phyloP scores from a whole-genome alignment of 2,329 filamentous ascomycete species.

The Teratosphaeria gauchensis region DNA sequence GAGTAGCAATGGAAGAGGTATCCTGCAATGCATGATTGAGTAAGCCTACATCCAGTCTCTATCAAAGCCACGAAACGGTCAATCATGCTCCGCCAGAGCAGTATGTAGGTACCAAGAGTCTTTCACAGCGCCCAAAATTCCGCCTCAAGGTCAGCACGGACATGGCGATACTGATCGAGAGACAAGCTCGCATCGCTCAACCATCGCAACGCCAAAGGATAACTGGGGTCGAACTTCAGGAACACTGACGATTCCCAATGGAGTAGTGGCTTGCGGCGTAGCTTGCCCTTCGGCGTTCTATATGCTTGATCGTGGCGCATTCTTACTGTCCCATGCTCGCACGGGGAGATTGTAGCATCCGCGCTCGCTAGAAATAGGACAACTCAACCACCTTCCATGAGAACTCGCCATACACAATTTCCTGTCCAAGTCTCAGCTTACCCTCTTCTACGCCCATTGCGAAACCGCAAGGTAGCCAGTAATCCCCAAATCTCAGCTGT shows the following conservation, averaged over 20 bases:
- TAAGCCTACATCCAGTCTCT: no score
- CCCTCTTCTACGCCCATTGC: constrained; percentile 24
- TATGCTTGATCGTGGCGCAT: not conserved
- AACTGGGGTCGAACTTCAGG: not conserved
- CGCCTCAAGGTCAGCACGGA: no score
- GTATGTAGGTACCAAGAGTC: no score
- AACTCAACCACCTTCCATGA: constrained; percentile 32
- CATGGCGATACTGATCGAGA: not conserved
- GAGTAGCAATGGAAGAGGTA: no score
- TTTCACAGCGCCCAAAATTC: no score
- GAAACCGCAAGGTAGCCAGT: constrained; percentile 32
- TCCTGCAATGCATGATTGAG: no score
- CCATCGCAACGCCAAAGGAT: not conserved
- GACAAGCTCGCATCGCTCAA: not conserved
- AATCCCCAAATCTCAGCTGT: constrained; percentile 28
- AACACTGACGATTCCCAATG: no score
- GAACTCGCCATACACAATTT: constrained; percentile 24
- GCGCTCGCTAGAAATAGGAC: constrained; percentile 1
- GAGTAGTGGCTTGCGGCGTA: no score
- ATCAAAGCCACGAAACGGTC: no score
- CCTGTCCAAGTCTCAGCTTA: constrained; percentile 21
- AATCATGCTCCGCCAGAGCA: no score
- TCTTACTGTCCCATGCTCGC: not conserved
- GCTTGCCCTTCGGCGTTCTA: no score
- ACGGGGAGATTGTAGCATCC: not conserved